Conservation (phyloP, 2,329 filamentous ascomycete species). For the Cercospora nicotianae region DNA sequence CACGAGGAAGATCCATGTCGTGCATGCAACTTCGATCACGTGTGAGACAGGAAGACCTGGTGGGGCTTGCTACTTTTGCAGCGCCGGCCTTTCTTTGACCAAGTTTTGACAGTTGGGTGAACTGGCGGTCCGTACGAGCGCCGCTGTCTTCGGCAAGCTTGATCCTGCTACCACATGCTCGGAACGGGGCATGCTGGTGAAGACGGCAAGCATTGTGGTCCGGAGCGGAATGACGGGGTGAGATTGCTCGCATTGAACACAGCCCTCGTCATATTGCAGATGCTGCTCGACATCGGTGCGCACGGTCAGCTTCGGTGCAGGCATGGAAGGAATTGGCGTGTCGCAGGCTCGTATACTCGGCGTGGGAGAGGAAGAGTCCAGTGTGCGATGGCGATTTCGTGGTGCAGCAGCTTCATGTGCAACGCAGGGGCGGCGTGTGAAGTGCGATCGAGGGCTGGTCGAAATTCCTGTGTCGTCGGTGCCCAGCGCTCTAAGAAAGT, state of each 20-base stretch:
- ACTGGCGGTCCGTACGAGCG: not conserved
- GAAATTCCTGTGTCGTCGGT: not conserved
- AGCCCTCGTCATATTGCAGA: constrained; percentile 1
- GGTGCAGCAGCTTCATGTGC: constrained; percentile 5
- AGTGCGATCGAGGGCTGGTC: not conserved
- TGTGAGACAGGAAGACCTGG: not conserved
- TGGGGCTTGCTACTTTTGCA: not conserved
- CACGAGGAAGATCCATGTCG: constrained; percentile 14
- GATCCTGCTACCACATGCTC: not conserved
- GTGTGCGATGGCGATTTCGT: not conserved
- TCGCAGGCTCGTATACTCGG: not conserved
- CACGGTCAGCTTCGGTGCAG: not conserved
- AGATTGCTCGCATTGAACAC: not conserved
- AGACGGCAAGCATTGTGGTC: not conserved
- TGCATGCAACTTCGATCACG: constrained; percentile 6
- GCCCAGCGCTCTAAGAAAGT: constrained; percentile 2
- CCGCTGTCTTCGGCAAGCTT: not conserved
- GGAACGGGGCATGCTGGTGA: not conserved
- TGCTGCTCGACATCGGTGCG: not conserved
- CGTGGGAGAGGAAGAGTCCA: not conserved
- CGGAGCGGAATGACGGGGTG: not conserved
- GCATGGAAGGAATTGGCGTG: not conserved
- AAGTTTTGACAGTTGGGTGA: not conserved
- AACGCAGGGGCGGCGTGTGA: not conserved
- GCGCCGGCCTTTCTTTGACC: not conserved